Percentiles rank a stretch among this genome's conserved stretches.
Evolutionary conservation across 2,329 filamentous ascomycete species (phyloP).

Genomic region (Cordyceps fumosorosea): DNA sequence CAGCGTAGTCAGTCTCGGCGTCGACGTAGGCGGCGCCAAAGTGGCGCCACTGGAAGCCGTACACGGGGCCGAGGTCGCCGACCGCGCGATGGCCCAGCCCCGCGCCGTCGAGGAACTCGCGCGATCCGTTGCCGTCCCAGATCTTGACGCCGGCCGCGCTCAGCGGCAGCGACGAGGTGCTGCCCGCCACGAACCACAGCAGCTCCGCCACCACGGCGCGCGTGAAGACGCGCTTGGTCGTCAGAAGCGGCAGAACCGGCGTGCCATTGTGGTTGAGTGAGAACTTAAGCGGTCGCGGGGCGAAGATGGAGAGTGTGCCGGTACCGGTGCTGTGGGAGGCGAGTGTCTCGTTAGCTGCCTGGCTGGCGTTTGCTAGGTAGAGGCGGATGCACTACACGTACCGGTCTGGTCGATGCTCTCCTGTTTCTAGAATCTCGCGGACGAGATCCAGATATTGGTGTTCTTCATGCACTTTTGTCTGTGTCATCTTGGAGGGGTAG

Average conservation of each 20-base stretch:
- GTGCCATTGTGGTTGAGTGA: constrained; percentile 56
- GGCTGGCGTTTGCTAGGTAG: neutral
- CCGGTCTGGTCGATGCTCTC: constrained; percentile 87
- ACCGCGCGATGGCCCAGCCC: constrained; percentile 75
- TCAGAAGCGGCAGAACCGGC: constrained; percentile 82
- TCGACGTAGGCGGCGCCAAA: constrained; percentile 89
- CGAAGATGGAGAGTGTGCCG: constrained; percentile 84
- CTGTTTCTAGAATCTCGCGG: constrained; percentile 70
- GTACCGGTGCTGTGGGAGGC: constrained; percentile 69
- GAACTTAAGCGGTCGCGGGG: constrained; percentile 81
- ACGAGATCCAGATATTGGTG: constrained; percentile 90
- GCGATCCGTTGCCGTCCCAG: constrained; percentile 95
- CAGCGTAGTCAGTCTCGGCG: constrained; percentile 72
- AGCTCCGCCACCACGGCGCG: constrained; percentile 87
- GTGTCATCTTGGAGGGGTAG: neutral
- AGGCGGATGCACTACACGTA: constrained; percentile 28
- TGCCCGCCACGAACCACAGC: constrained; percentile 88
- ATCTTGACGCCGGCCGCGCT: constrained; percentile 83
- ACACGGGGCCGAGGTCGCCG: constrained; percentile 90
- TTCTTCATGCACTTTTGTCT: constrained; percentile 63
- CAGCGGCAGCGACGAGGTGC: constrained; percentile 72
- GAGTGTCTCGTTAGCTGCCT: constrained; percentile 3
- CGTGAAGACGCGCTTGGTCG: constrained; percentile 93
- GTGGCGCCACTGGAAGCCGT: constrained; percentile 98
- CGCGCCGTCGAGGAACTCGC: constrained; percentile 80